phyloP scores from a whole-genome alignment of 2,329 filamentous ascomycete genomes.

The Pleomassaria siparia region DNA sequence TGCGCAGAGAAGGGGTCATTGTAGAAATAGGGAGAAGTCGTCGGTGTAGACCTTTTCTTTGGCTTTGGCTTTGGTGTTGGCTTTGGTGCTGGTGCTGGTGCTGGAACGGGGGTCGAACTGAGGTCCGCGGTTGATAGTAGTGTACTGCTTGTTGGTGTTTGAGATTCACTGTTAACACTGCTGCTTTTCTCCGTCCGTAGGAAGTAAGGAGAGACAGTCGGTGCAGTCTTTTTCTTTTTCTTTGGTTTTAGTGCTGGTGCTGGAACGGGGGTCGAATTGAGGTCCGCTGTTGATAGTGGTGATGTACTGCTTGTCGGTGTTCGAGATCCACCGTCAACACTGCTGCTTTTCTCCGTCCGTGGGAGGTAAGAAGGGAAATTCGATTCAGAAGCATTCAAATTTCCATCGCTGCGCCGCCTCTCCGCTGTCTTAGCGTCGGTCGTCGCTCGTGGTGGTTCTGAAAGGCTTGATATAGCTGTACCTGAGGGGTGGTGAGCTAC shows the following conservation, averaged over 20 bases:
- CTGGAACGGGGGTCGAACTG: background rate
- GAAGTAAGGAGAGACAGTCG: constrained; percentile 8
- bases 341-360: background rate
- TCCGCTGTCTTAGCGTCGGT: no score
- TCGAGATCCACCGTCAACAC: background rate
- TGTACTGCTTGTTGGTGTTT: background rate
- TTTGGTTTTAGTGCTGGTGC: no score
- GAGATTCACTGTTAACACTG: background rate
- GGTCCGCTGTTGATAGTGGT: background rate
- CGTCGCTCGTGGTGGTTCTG: no score
- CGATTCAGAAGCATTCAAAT: background rate
- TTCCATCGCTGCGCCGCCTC: no score
- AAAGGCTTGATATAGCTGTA: no score
- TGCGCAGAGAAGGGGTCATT: constrained; percentile 16
- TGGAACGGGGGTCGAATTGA: background rate
- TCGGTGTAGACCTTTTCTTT: constrained; percentile 1
- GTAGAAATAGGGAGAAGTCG: constrained; percentile 8
- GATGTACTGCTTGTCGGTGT: background rate
- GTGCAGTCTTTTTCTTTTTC: background rate
- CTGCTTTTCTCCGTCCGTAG: no score
- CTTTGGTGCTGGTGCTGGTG: no score
- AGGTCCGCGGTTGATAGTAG: background rate
- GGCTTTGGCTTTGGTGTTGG: background rate
- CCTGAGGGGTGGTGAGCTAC: no score
- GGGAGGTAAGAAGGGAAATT: constrained; percentile 7